Evolutionary conservation across 441 rosid genomes (phyloP).

Genomic region (Francoa sonchifolia): DNA sequence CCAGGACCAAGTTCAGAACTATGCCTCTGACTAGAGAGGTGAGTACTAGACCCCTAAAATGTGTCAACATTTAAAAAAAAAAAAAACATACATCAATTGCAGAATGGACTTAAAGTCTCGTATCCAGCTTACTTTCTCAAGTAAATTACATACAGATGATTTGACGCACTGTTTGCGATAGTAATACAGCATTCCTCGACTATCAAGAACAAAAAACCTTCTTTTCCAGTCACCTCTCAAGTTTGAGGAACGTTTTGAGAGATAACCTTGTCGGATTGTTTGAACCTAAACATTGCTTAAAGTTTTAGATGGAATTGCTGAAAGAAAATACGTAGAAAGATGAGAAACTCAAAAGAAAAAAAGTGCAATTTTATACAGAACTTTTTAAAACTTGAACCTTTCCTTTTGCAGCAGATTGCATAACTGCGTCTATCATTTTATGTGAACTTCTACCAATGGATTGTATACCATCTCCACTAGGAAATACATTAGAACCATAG

Average conservation of each 20-base stretch:
- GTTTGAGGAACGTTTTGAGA: conserved; percentile 93
- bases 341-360: background rate
- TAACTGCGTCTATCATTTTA: conserved; percentile 84
- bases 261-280: conserved; percentile 91
- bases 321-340: background rate
- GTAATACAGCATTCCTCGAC: conserved; percentile 91
- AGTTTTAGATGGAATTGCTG: background rate
- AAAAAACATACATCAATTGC: background rate
- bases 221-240: conserved; percentile 98
- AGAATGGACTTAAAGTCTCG: conserved; percentile 3
- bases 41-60: conserved; percentile 58
- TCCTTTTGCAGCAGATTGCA: conserved; percentile 89
- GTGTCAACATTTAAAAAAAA: background rate
- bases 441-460: conserved; percentile 61
- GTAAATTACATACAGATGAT: conserved; percentile 49
- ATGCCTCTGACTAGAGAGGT: conserved; percentile 43
- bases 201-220: conserved; percentile 93
- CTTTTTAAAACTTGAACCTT: conserved; percentile 47
- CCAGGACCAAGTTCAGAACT: conserved; percentile 60
- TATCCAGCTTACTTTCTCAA: background rate
- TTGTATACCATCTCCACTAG: conserved; percentile 43
- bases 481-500: conserved; percentile 32
- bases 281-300: conserved; percentile 44
- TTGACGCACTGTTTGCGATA: conserved; percentile 77
- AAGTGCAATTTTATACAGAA: background rate